Percentiles rank a stretch among this genome's conserved stretches.
These are phyloP conservation scores for Jacaranda copaia DNA, from an alignment of 257 asterid species.

Conservation along the genomic window DNA sequence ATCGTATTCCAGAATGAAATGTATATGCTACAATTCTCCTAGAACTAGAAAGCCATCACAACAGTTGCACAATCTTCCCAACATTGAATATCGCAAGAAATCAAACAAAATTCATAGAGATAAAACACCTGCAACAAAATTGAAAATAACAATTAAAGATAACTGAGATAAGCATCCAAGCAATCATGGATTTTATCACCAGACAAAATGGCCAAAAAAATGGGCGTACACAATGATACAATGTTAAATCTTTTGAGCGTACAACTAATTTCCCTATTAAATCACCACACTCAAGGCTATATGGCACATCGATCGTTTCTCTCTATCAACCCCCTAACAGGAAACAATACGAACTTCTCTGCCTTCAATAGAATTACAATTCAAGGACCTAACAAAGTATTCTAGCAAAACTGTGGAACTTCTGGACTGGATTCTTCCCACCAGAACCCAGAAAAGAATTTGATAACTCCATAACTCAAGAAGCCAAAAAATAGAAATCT, in stretches of 20 bases:
- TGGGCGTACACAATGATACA: conserved; percentile 31
- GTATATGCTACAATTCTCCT: too few relatives aligned
- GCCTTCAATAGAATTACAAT: conserved; percentile 33
- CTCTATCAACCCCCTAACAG: conserved; percentile 22
- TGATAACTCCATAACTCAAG: conserved; percentile 28
- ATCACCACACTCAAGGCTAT: conserved; percentile 20
- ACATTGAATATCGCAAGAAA: too few relatives aligned
- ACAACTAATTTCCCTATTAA: conserved; percentile 27
- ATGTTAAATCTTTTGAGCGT: neutral
- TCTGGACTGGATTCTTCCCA: conserved; percentile 36
- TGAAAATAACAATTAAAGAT: neutral
- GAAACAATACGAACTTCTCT: conserved; percentile 35
- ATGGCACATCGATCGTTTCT: conserved; percentile 21
- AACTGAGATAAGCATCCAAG: neutral
- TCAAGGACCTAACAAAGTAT: conserved; percentile 23
- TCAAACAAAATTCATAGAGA: too few relatives aligned
- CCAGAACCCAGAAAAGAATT: conserved; percentile 40
- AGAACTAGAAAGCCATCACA: too few relatives aligned
- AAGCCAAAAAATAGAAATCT: conserved; percentile 18
- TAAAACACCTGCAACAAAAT: too few relatives aligned
- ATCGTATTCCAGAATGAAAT: too few relatives aligned
- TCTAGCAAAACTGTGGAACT: conserved; percentile 44
- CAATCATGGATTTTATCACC: neutral
- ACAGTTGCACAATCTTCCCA: too few relatives aligned
- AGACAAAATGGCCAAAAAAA: neutral